Conservation (phyloP, 257 asterid genomes). For the Pogostemon cablin region DNA sequence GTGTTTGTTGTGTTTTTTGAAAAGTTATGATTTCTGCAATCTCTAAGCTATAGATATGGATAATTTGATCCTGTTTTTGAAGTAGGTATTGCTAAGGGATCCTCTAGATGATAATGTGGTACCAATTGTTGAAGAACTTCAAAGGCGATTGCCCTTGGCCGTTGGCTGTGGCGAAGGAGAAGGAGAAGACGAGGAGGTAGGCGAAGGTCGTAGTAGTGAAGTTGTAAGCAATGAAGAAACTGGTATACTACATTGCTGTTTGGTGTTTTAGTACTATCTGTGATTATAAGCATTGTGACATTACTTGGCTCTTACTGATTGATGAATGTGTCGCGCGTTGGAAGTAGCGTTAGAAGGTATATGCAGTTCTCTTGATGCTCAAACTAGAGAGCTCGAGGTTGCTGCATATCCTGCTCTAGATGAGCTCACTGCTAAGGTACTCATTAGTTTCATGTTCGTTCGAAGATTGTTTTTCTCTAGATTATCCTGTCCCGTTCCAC, state of each 20-base stretch:
- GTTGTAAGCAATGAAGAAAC: conserved; percentile 48
- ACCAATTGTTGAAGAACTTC: conserved; percentile 84
- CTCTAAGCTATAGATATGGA: no score
- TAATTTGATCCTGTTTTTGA: background rate
- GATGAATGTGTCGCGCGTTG: conserved; percentile 55
- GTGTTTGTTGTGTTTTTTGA: background rate
- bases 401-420: conserved; percentile 95
- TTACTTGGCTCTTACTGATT: background rate
- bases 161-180: conserved; percentile 64
- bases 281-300: background rate
- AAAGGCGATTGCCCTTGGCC: conserved; percentile 65
- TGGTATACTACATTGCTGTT: conserved; percentile 33
- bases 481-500: no score
- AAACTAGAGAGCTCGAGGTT: conserved; percentile 77
- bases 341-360: conserved; percentile 92
- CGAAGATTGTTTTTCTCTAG: background rate
- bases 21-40: no score
- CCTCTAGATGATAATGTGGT: conserved; percentile 73
- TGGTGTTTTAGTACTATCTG: background rate
- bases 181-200: conserved; percentile 68
- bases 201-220: conserved; percentile 45
- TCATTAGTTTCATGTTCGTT: background rate
- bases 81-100: conserved; percentile 78
- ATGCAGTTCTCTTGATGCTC: conserved; percentile 80
- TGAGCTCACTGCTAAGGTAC: conserved; percentile 85